phyloP scores from a whole-genome alignment of 163 green algal species.

The Coccomyxa subellipsoidea region DNA sequence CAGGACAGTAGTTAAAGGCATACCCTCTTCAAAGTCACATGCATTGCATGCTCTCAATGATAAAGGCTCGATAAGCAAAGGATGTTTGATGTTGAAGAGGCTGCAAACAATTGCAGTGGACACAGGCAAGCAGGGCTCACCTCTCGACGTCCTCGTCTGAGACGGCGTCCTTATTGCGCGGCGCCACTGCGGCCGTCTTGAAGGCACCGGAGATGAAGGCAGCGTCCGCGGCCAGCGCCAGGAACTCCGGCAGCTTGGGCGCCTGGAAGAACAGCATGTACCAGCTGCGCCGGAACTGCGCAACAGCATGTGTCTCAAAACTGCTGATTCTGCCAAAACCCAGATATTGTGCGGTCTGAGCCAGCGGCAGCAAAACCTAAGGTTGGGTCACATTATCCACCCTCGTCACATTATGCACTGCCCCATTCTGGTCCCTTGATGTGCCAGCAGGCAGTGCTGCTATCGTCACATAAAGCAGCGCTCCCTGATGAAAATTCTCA shows the following conservation, averaged over 20 bases:
- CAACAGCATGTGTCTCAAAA: too few relatives aligned
- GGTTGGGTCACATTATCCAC: not conserved
- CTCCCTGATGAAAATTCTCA: not conserved
- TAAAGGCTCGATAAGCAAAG: too few relatives aligned
- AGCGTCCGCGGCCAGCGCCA: slow-evolving; percentile 24
- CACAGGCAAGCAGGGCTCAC: not conserved
- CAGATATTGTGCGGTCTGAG: too few relatives aligned
- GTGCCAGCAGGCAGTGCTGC: not conserved
- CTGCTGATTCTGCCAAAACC: too few relatives aligned
- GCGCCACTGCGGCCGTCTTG: slow-evolving; percentile 19
- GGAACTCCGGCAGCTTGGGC: slow-evolving; percentile 30
- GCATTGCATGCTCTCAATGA: too few relatives aligned
- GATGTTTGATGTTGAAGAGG: not conserved
- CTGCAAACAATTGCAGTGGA: not conserved
- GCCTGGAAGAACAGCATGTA: slow-evolving; percentile 67
- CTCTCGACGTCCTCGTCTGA: slow-evolving; percentile 14
- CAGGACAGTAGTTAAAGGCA: too few relatives aligned
- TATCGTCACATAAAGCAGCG: not conserved
- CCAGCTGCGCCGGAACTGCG: slow-evolving; percentile 1
- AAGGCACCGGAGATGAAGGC: slow-evolving; percentile 7
- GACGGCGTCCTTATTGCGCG: slow-evolving; percentile 15
- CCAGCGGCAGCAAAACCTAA: not conserved
- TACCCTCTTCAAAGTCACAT: too few relatives aligned
- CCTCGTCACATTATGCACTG: not conserved
- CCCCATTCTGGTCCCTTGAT: not conserved